Evolutionary conservation across 163 green algal genomes (phyloP), one percentile per base, ranked within the genome.

Genomic region (Volvox carteri): DNA sequence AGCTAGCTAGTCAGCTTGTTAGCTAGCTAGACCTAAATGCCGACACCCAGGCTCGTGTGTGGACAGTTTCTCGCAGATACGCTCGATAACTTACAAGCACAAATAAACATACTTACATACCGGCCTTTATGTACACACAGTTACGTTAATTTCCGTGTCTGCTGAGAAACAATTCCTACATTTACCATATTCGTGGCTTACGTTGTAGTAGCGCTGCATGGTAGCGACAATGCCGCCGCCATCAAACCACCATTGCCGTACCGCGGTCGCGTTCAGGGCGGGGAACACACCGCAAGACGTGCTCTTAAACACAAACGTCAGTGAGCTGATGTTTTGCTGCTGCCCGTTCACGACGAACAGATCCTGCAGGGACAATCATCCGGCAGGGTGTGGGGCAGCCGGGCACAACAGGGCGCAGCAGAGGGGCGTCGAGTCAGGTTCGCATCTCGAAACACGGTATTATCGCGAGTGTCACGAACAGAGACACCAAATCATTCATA

Each of bases 241-340:
- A n/a, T 77, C 78, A 42, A 67, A 86, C 58, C 58, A 86, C 54
- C 25, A 54, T 3, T 60, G 9, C 0, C 14, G 12, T 4, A 76
- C 42, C n/a, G 12, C 21, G 0, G 44, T 16, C 41, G 42, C n/a
- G 5, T 9, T 86, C 0, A 78, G 8, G 1, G 1, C 14, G 9
- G 60, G n/a, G 5, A 33, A 21, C 14, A 78, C 8, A 16, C 62
- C 62, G 60, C 79, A 86, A 1, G 60, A 52, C 0, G 30, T 37
- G 50, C 75, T 84, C 30, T 33, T 39, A 52, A 85, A 73, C n/a
- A 85, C 21, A 35, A 85, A 85, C 2, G 77, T 85, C 33, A 85
- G 18, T 2, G 77, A 85, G 18, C 23, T 58, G 6, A 85, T 30
- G 52, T 70, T 11, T 41, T 74, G 77, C 50, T 50, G 77, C 50